These are phyloP conservation scores for Alternaria angustiovoidea DNA, from an alignment of 2,329 filamentous ascomycete species.

Conservation along the genomic window DNA sequence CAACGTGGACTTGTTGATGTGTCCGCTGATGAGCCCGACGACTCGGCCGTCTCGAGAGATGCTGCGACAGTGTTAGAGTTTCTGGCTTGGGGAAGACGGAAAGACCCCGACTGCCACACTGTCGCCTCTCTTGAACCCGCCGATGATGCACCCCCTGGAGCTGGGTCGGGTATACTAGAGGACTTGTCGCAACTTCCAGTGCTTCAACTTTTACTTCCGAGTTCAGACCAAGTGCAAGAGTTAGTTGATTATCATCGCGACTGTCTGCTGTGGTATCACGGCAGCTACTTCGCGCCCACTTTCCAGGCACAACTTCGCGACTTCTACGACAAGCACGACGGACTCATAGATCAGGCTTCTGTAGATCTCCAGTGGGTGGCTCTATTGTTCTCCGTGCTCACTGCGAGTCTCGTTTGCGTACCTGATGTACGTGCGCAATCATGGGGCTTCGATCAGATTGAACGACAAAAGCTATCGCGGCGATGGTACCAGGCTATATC, in stretches of 20 bases:
- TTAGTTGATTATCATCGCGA: no score
- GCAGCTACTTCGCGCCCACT: no score
- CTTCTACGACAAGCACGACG: constrained; percentile 46
- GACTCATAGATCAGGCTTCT: constrained; percentile 35
- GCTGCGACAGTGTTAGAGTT: constrained; percentile 58
- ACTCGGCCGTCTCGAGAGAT: constrained; percentile 39
- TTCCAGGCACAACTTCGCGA: constrained; percentile 42
- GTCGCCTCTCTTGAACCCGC: constrained; percentile 21
- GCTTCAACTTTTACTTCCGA: constrained; percentile 37
- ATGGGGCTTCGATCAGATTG: constrained; percentile 54
- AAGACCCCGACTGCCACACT: constrained; percentile 41
- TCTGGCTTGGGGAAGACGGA: constrained; percentile 57
- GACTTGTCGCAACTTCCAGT: constrained; percentile 3
- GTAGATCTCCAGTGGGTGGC: neutral
- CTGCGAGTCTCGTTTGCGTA: neutral
- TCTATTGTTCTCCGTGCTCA: neutral
- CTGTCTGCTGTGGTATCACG: no score
- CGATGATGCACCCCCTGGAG: constrained; percentile 30
- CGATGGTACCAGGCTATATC: constrained; percentile 56
- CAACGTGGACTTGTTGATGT: neutral
- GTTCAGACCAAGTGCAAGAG: no score
- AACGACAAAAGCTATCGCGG: constrained; percentile 50
- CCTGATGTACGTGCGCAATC: constrained; percentile 30
- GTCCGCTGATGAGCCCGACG: no score
- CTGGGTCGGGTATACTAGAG: neutral